A percentile compares a stretch with the other conserved stretches of the same genome.
Evolutionary conservation across 2,329 filamentous ascomycete species (phyloP).

Genomic region (Curvularia hawaiiensis): DNA sequence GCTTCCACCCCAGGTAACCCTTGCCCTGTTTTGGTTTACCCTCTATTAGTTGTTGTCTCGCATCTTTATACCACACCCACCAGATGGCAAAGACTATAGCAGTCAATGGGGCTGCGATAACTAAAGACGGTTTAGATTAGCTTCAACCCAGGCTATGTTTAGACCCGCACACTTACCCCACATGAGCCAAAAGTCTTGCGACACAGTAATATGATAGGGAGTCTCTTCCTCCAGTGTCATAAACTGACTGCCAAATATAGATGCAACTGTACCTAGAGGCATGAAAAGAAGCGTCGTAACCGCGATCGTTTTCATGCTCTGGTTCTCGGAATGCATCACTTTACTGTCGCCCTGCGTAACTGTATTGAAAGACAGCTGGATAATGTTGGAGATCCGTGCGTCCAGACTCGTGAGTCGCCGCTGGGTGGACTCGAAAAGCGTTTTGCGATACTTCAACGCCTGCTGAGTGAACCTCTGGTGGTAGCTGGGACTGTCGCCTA

Average conservation of each 20-base stretch:
- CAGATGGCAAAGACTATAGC: constrained; percentile 19
- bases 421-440: constrained; percentile 43
- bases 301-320: constrained; percentile 55
- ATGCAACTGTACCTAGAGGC: constrained; percentile 45
- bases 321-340: constrained; percentile 46
- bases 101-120: constrained; percentile 33
- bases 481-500: constrained; percentile 9
- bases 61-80: constrained; percentile 32
- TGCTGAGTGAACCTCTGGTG: constrained; percentile 20
- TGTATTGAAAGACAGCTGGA: constrained; percentile 49
- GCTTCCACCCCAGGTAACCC: constrained; percentile 28
- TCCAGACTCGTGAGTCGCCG: constrained; percentile 44
- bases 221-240: constrained; percentile 30
- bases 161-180: constrained; percentile 18
- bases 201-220: constrained; percentile 28
- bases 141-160: not conserved
- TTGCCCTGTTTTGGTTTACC: constrained; percentile 9
- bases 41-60: constrained; percentile 19
- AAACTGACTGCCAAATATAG: constrained; percentile 40
- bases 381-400: constrained; percentile 46
- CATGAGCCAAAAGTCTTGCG: constrained; percentile 39
- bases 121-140: not conserved
- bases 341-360: constrained; percentile 48
- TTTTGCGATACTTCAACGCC: constrained; percentile 38
- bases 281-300: constrained; percentile 53